Conservation (phyloP, 2,329 filamentous ascomycete genomes). For the Calycina marina region DNA sequence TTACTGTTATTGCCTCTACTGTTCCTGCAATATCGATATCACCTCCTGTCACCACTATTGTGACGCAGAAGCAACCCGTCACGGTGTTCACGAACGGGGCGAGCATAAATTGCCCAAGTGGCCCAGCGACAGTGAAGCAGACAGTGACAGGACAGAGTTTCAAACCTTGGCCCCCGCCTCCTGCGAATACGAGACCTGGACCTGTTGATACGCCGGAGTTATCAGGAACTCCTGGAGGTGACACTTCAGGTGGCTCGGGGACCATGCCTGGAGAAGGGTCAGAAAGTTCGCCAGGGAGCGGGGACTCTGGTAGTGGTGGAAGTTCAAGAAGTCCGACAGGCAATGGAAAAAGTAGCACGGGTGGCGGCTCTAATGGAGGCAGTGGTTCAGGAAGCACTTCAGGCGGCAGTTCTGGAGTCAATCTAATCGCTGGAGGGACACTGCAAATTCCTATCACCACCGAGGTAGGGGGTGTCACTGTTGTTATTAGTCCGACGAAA, state of each 20-base stretch:
- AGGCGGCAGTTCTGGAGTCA: too few relatives aligned
- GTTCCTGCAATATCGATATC: not conserved
- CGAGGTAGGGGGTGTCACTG: slow-evolving; percentile 9
- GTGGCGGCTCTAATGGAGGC: not conserved
- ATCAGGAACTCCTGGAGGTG: too few relatives aligned
- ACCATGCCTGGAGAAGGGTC: too few relatives aligned
- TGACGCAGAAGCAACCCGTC: slow-evolving; percentile 14
- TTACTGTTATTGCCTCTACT: too few relatives aligned
- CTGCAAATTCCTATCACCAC: slow-evolving; percentile 1
- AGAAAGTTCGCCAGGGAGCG: not conserved
- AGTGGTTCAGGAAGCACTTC: not conserved
- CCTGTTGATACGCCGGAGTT: not conserved
- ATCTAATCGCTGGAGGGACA: not conserved
- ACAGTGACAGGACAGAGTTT: not conserved
- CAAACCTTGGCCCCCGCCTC: not conserved
- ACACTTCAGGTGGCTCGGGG: too few relatives aligned
- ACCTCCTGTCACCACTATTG: slow-evolving; percentile 10
- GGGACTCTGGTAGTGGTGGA: not conserved
- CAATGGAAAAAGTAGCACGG: not conserved
- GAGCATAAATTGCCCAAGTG: slow-evolving; percentile 6
- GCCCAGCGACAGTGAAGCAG: slow-evolving; percentile 1
- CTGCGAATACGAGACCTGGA: not conserved
- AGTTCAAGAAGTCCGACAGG: not conserved
- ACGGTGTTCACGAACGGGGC: slow-evolving; percentile 9
- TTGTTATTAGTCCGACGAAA: slow-evolving; percentile 11